A percentile compares a stretch with the other conserved stretches of the same genome.
phyloP scores from a whole-genome alignment of 2,329 filamentous ascomycete genomes.

The Sporothrix mexicana region DNA sequence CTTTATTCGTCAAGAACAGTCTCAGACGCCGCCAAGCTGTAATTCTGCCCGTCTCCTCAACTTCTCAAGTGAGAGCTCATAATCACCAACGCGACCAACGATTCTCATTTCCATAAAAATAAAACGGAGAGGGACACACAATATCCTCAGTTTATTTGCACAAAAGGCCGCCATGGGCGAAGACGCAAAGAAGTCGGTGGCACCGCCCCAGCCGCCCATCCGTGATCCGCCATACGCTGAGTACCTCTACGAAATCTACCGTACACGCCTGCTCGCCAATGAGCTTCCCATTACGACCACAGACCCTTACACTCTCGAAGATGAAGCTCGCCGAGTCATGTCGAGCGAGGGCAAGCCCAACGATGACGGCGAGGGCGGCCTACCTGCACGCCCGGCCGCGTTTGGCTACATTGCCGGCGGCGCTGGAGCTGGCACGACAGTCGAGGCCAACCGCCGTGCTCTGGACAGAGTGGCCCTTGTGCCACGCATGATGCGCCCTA shows the following conservation, averaged over 20 bases:
- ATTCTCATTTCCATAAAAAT: too few species aligned
- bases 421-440: constrained; percentile 65
- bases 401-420: constrained; percentile 69
- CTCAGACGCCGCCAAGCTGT: too few species aligned
- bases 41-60: too few species aligned
- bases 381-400: constrained; percentile 8
- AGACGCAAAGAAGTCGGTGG: background rate
- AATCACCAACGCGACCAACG: too few species aligned
- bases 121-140: too few species aligned
- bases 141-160: background rate
- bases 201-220: constrained; percentile 12
- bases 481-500: constrained; percentile 57
- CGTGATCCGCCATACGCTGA: constrained; percentile 38
- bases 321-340: constrained; percentile 58
- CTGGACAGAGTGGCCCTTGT: constrained; percentile 61
- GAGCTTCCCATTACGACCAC: constrained; percentile 61
- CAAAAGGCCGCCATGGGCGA: background rate
- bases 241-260: constrained; percentile 53
- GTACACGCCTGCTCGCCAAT: constrained; percentile 56
- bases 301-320: constrained; percentile 62
- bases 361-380: background rate
- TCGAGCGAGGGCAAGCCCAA: constrained; percentile 45
- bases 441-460: constrained; percentile 63
- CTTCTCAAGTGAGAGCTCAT: too few species aligned
- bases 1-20: too few species aligned